Base-by-base conservation (phyloP, 495 filamentous ascomycete genomes). In the Entonaema liquescens region DNA sequence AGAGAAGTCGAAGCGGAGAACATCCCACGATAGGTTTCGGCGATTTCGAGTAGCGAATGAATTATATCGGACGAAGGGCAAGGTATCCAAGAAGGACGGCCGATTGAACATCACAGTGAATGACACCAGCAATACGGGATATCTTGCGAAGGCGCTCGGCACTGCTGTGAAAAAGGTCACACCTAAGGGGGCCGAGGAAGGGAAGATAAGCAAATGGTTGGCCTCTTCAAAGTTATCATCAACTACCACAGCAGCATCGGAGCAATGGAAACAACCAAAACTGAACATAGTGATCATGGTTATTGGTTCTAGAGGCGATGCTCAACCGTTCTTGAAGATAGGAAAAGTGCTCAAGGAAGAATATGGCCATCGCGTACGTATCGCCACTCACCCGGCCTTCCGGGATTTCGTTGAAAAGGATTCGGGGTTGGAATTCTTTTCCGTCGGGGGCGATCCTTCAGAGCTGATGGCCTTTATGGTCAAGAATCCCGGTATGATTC, bases 391-490 rank as follows among this genome's bases (percentile, higher is more conserved):
- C 66, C 83, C 86, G 0, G 87, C 85, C 2, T 93, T 93, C 68
- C 84, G 86, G 54, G 79, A 89, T 15, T 91, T 92, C 73, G 88
- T 93, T 28, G 81, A 90, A 74, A 80, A 88, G 47, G 87, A 89
- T 57, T 81, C 78, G 1, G 86, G 85, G 0, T 81, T 90, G 3
- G 91, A 92, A 74, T 92, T 93, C 76, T 93, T 92, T 76, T 84
- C 83, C 62, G 86, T 93, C 35, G 90, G 90, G 3, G 90, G 90
- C 1, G 88, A 93, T 68, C 91, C 91, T 4, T 83, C 88, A 1
- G 88, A 93, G 78, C 76, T 93, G 35, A 93, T 93, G 91, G 91
- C 90, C 3, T 93, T 91, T 71, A 92, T 92, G 90, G 90, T 93
- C 38, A 92, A 92, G 77, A 91, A 93, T 77, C 91, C 90, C 0